These are phyloP conservation scores for Cadophora sp. DNA, from an alignment of 2,329 filamentous ascomycete genomes.

Conservation along the genomic window DNA sequence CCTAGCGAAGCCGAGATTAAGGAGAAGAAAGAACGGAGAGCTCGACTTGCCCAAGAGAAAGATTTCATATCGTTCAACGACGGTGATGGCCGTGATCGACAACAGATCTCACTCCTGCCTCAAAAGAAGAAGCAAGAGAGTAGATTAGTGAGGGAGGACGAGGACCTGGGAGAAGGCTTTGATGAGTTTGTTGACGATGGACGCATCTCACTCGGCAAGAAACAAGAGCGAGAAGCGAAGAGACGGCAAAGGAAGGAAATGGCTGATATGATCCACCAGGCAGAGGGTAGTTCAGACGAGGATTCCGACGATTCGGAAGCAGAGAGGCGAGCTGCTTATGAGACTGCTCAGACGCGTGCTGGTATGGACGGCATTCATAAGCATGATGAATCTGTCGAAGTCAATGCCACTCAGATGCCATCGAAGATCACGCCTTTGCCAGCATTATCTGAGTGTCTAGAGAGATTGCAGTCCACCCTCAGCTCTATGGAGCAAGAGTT, in stretches of 20 bases:
- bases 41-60: constrained; percentile 77
- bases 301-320: constrained; percentile 74
- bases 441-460: constrained; percentile 70
- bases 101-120: constrained; percentile 50
- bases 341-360: constrained; percentile 82
- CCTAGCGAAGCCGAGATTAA: constrained; percentile 84
- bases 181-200: constrained; percentile 91
- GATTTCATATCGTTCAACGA: constrained; percentile 71
- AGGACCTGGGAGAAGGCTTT: constrained; percentile 92
- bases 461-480: constrained; percentile 66
- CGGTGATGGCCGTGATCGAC: constrained; percentile 49
- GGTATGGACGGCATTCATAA: constrained; percentile 78
- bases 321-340: constrained; percentile 81
- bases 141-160: constrained; percentile 82
- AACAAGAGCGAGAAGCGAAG: constrained; percentile 76
- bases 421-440: constrained; percentile 80
- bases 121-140: constrained; percentile 72
- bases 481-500: constrained; percentile 69
- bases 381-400: constrained; percentile 50
- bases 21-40: constrained; percentile 88
- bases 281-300: constrained; percentile 70
- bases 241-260: constrained; percentile 76
- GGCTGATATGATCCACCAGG: constrained; percentile 80
- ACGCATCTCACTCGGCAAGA: constrained; percentile 76
- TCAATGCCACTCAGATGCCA: constrained; percentile 39